Conservation (phyloP, 2,329 filamentous ascomycete species). For the Emergomyces africanus region DNA sequence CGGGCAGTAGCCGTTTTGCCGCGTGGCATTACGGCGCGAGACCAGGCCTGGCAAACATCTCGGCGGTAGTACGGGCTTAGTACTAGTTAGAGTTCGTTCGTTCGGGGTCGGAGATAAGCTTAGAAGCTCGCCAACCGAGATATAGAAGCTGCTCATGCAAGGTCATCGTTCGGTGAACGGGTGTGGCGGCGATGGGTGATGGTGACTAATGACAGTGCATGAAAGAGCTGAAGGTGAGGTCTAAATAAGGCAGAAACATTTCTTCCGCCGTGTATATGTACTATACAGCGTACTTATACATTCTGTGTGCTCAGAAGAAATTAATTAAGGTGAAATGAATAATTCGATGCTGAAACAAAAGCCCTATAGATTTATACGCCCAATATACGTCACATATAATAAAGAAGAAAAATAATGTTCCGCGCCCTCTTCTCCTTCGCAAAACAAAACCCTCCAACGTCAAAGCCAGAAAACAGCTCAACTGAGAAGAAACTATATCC, state of each 20-base stretch:
- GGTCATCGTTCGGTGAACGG: background rate
- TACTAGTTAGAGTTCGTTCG: too few species aligned
- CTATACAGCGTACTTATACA: too few species aligned
- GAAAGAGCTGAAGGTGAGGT: background rate
- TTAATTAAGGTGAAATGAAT: too few species aligned
- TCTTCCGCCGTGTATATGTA: background rate
- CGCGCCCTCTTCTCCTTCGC: background rate
- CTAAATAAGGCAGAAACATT: background rate
- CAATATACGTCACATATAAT: too few species aligned
- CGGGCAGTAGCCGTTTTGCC: background rate
- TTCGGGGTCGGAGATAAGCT: background rate
- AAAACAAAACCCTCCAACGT: background rate
- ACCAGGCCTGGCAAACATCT: background rate
- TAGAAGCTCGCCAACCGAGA: background rate
- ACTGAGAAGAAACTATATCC: slow-evolving; percentile 47
- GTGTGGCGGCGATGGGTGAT: background rate
- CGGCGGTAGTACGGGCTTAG: background rate
- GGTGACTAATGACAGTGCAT: background rate
- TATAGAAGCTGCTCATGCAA: background rate
- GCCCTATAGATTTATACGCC: too few species aligned
- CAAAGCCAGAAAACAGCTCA: background rate
- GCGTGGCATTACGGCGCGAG: background rate
- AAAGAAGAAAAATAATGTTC: background rate
- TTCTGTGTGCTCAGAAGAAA: too few species aligned
- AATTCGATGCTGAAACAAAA: too few species aligned